phyloP scores from a whole-genome alignment of 257 asterid species.

The Solanum habrochaites region DNA sequence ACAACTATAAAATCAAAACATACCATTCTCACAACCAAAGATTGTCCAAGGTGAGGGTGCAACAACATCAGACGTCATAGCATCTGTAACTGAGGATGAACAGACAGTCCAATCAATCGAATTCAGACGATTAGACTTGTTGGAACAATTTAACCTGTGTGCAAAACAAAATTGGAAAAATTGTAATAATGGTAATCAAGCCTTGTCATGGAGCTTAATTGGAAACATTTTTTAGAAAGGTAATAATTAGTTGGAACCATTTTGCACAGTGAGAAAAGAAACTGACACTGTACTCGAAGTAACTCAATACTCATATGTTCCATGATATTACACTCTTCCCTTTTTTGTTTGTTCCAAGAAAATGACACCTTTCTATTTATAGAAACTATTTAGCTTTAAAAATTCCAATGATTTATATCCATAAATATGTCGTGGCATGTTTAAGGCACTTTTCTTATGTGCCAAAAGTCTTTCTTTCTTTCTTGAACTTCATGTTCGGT shows the following conservation, averaged over 20 bases:
- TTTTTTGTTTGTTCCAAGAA: neutral
- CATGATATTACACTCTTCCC: neutral
- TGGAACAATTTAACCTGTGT: conserved; percentile 49
- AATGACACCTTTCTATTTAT: neutral
- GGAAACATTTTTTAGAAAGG: neutral
- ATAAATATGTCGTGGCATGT: neutral
- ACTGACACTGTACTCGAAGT: neutral
- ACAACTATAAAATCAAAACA: conserved; percentile 3
- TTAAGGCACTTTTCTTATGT: neutral
- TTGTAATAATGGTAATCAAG: neutral
- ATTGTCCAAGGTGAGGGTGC: conserved; percentile 97
- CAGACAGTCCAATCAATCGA: conserved; percentile 73
- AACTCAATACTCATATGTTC: neutral
- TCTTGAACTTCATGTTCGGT: neutral
- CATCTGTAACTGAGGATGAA: conserved; percentile 63
- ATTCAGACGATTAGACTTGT: conserved; percentile 33
- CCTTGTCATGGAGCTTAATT: neutral
- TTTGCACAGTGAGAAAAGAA: neutral
- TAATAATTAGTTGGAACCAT: neutral
- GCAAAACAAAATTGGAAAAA: neutral
- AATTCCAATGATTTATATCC: neutral
- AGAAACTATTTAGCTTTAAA: neutral
- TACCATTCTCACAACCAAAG: conserved; percentile 95
- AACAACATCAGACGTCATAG: conserved; percentile 63
- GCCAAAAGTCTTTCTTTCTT: neutral